Evolutionary conservation across 371 early-diverging fungal species (phyloP).

Genomic region (Rhizopus delemar): DNA sequence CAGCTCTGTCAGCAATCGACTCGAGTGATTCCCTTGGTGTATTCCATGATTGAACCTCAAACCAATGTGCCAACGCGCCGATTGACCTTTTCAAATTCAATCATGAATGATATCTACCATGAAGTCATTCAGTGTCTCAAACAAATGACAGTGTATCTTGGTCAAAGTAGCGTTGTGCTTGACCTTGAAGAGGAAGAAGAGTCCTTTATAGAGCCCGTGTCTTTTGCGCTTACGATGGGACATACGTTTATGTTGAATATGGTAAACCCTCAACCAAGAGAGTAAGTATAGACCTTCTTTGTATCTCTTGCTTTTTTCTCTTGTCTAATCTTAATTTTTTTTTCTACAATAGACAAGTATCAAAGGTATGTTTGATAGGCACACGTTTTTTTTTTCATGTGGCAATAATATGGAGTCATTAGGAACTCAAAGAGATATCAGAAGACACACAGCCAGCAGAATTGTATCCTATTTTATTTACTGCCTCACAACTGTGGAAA

Average conservation of each 20-base stretch:
- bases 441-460: background rate
- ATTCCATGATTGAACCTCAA: conserved; percentile 33
- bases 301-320: background rate
- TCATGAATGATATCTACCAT: conserved; percentile 43
- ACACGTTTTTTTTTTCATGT: background rate
- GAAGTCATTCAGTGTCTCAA: conserved; percentile 36
- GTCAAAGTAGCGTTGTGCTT: conserved; percentile 33
- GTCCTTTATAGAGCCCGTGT: conserved; percentile 27
- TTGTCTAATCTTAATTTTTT: background rate
- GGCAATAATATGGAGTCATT: background rate
- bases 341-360: background rate
- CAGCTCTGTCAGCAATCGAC: conserved; percentile 36
- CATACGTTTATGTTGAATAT: conserved; percentile 41
- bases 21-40: conserved; percentile 34
- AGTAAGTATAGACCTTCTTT: conserved; percentile 8
- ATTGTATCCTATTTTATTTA: conserved; percentile 7
- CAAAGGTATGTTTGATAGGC: background rate
- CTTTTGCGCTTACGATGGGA: conserved; percentile 36
- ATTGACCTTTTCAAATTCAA: conserved; percentile 22
- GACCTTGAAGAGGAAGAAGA: conserved; percentile 35
- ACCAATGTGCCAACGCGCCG: background rate
- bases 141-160: conserved; percentile 32
- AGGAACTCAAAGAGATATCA: background rate
- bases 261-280: conserved; percentile 38
- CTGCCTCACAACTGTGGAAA: conserved; percentile 23